Base-by-base conservation (phyloP, 805 yeast species). In the Ogataea wickerhamii region DNA sequence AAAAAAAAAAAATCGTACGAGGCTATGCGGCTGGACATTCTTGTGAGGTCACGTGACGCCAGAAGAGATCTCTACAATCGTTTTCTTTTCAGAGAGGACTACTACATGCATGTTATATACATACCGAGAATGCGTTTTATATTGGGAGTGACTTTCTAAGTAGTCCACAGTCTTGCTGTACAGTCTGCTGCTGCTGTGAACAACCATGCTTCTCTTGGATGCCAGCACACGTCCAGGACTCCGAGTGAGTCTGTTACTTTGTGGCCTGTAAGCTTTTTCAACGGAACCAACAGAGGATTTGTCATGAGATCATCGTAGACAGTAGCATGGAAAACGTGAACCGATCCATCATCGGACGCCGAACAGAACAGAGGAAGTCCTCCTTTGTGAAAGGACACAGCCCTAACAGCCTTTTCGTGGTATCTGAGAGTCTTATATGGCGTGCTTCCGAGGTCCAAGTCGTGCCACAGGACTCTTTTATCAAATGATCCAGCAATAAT, bases 171-270 rank as follows among this genome's bases (percentile, higher is more conserved):
- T 56, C 96, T 80, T 5, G 97, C 98, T 28, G 87, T 79, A 44
- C 95, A 87, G 64, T 93, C 98, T 17, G 98, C 98, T 53, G 98
- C 98, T 8, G 96, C 87, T 58, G 93, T 82, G 62, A 93, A 88
- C 57, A 93, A 71, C 98, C 98, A 93, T 0, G 98, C 96, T 66
- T 93, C 98, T 53, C 82, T 80, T 48, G 98, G 98, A 71, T 93
- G 98, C 98, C 98, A 93, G 34, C 77, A 76, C 34, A 84, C 76
- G 56, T 80, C 83, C 56, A 93, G 71, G 12, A 93, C 95, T 57
- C 98, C 98, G 40, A 93, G 67, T 56, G 84, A 82, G 51, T 77
- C 76, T 16, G 78, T 68, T 32, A 87, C 74, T 60, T 82, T 80
- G 65, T 93, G 98, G 8, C 98, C 98, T 30, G 82, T 78, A 58